Conservation (phyloP, 2,329 filamentous ascomycete genomes). For the Penicillium sp. region DNA sequence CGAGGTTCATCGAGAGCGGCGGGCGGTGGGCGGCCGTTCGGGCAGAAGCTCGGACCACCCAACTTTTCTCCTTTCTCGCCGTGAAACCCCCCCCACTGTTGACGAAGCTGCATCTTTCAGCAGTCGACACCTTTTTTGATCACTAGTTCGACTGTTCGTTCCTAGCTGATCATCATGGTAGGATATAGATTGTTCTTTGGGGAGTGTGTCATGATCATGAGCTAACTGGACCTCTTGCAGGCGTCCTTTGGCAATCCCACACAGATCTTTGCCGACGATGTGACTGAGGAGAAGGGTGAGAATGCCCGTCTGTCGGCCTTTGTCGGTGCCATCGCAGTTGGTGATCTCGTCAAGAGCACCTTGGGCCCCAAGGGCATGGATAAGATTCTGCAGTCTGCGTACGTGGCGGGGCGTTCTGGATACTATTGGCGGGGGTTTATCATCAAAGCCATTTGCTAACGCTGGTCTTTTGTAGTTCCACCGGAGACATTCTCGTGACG, state of each 20-base stretch:
- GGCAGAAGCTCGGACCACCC: slow-evolving; percentile 32
- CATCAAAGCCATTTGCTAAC: slow-evolving; percentile 21
- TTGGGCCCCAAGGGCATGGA: slow-evolving; percentile 98
- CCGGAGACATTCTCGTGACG: slow-evolving; percentile 95
- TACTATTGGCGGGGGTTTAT: slow-evolving; percentile 20
- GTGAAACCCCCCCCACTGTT: slow-evolving; percentile 31
- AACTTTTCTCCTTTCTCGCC: slow-evolving; percentile 35
- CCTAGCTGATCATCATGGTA: slow-evolving; percentile 38
- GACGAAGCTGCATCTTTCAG: slow-evolving; percentile 29
- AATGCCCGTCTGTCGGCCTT: slow-evolving; percentile 99
- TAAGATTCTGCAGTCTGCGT: slow-evolving; percentile 96
- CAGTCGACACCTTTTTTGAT: slow-evolving; percentile 30
- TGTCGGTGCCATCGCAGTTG: slow-evolving; percentile 95
- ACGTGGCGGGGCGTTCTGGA: slow-evolving; percentile 47
- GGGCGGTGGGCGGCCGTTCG: slow-evolving; percentile 27
- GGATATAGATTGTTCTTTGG: not conserved
- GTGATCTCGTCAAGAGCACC: slow-evolving; percentile 96
- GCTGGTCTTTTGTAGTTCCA: slow-evolving; percentile 64
- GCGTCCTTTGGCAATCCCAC: slow-evolving; percentile 70
- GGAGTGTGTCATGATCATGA: not conserved
- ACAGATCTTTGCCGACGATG: slow-evolving; percentile 97
- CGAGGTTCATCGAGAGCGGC: slow-evolving; percentile 24
- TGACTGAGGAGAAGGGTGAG: slow-evolving; percentile 96
- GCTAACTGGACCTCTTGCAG: slow-evolving; percentile 26
- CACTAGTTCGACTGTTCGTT: slow-evolving; percentile 25